These are phyloP conservation scores for Populus hybrid DNA, from an alignment of 441 rosid genomes.

Conservation along the genomic window DNA sequence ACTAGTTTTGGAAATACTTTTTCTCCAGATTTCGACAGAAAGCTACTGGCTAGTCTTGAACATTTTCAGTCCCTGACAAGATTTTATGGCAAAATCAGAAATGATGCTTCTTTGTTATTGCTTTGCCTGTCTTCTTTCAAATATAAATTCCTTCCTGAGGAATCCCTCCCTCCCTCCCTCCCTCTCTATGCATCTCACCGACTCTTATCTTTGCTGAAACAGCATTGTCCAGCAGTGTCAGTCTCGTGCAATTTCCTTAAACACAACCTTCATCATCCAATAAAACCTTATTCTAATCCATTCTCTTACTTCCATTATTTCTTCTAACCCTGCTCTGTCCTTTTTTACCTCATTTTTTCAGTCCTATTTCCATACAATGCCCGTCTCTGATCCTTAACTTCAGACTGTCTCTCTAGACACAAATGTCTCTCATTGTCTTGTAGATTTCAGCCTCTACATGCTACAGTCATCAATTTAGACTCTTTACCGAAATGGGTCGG, in stretches of 20 bases:
- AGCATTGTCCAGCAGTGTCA: constrained; percentile 30
- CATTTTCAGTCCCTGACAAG: constrained; percentile 1
- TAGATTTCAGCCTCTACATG: constrained; percentile 22
- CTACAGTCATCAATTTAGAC: constrained; percentile 16
- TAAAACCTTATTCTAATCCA: constrained; percentile 1
- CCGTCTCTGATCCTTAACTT: constrained; percentile 4
- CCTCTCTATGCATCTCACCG: background rate
- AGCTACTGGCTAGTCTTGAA: background rate
- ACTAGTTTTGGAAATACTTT: no score
- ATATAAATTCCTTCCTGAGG: no score
- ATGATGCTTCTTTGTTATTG: no score
- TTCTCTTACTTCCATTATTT: constrained; percentile 15
- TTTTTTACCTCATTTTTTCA: constrained; percentile 11
- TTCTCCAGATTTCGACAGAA: background rate
- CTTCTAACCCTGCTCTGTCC: background rate
- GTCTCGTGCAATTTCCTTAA: constrained; percentile 35
- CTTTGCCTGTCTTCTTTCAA: no score
- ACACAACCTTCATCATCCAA: background rate
- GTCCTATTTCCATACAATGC: constrained; percentile 13
- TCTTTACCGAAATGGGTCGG: constrained; percentile 40
- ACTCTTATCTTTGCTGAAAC: constrained; percentile 22
- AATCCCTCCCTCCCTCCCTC: no score
- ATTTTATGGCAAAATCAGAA: constrained; percentile 11
- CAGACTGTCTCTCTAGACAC: background rate
- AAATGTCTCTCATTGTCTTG: constrained; percentile 19